Percentiles rank a stretch among this genome's conserved stretches.
phyloP scores from a whole-genome alignment of 2,329 filamentous ascomycete genomes.

The Nemania sp. region DNA sequence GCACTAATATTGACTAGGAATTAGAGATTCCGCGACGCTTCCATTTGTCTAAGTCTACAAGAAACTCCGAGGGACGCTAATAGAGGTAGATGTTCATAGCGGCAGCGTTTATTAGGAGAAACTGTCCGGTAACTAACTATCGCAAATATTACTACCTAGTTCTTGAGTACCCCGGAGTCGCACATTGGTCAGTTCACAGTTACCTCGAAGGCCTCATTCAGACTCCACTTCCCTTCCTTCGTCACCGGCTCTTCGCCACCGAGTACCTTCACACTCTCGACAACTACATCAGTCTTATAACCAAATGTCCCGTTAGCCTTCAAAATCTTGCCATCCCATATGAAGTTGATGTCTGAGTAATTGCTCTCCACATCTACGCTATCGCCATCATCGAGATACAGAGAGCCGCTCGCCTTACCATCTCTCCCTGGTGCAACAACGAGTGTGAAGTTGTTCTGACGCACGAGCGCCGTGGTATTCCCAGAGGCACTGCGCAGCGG shows the following conservation, averaged over 20 bases:
- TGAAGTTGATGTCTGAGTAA: conserved; percentile 42
- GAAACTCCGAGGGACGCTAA: too few relatives aligned
- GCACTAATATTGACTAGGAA: too few relatives aligned
- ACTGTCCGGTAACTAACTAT: too few relatives aligned
- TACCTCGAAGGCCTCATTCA: conserved; percentile 40
- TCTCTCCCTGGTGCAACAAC: conserved; percentile 61
- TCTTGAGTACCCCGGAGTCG: neutral
- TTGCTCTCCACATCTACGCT: conserved; percentile 41
- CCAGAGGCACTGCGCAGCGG: conserved; percentile 64
- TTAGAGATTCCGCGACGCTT: too few relatives aligned
- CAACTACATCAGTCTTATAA: conserved; percentile 38
- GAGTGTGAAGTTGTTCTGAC: conserved; percentile 61
- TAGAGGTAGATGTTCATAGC: too few relatives aligned
- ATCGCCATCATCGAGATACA: conserved; percentile 65
- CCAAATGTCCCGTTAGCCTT: conserved; percentile 41
- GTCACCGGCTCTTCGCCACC: conserved; percentile 34
- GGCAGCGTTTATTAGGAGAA: too few relatives aligned
- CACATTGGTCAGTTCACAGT: conserved; percentile 16
- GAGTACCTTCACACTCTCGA: conserved; percentile 40
- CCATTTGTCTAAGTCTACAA: too few relatives aligned
- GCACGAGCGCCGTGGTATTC: conserved; percentile 63
- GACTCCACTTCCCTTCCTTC: conserved; percentile 37
- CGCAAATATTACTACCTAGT: too few relatives aligned
- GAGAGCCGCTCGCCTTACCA: conserved; percentile 59
- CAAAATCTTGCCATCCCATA: conserved; percentile 41